Conservation (phyloP, 495 filamentous ascomycete species). For the Aspergillus sparsus region DNA sequence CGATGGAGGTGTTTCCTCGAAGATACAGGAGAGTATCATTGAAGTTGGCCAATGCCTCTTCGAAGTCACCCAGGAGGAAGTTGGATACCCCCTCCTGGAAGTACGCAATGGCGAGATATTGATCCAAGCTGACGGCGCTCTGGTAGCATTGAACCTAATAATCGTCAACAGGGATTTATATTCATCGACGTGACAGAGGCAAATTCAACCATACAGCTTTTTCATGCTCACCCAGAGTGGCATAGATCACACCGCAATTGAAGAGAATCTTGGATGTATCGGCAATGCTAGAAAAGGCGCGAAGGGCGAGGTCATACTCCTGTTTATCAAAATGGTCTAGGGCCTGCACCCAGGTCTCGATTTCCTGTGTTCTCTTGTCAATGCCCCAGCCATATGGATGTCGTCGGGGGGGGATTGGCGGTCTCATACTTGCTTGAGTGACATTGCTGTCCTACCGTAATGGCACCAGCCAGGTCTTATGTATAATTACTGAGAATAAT, state of each 20-base stretch:
- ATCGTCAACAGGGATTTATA: too few relatives aligned
- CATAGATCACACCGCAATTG: slow-evolving; percentile 98
- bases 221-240: slow-evolving; percentile 94
- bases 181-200: background rate
- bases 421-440: slow-evolving; percentile 69
- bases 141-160: slow-evolving; percentile 90
- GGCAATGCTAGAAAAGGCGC: slow-evolving; percentile 78
- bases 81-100: slow-evolving; percentile 99
- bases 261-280: slow-evolving; percentile 99
- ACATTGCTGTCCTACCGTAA: slow-evolving; percentile 45
- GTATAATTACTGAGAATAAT: slow-evolving; percentile 10
- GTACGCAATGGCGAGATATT: slow-evolving; percentile 95
- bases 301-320: slow-evolving; percentile 86
- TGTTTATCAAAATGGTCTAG: slow-evolving; percentile 92
- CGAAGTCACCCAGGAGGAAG: slow-evolving; percentile 95
- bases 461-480: slow-evolving; percentile 18
- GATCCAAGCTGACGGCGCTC: slow-evolving; percentile 81
- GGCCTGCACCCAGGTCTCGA: slow-evolving; percentile 96
- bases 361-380: slow-evolving; percentile 68
- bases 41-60: slow-evolving; percentile 97
- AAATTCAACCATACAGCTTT: slow-evolving; percentile 73
- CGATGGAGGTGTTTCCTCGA: slow-evolving; percentile 93
- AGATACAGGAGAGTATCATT: slow-evolving; percentile 96
- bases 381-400: slow-evolving; percentile 6
- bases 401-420: background rate